Conservation (phyloP, 1,139 yeast genomes). For the Nadsonia starkeyi-henricii region DNA sequence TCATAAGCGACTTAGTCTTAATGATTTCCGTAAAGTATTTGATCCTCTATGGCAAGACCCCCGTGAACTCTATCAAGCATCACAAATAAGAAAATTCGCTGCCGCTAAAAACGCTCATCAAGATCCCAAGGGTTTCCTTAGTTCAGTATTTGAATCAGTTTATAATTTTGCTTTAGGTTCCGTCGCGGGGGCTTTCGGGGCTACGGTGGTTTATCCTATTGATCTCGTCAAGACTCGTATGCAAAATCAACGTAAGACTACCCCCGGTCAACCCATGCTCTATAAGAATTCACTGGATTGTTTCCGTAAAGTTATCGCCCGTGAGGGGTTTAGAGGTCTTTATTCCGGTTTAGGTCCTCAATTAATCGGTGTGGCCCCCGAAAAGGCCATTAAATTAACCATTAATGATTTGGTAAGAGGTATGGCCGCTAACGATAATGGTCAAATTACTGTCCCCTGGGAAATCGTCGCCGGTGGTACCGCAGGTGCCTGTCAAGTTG, state of each 20-base stretch:
- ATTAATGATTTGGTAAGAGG: conserved; percentile 83
- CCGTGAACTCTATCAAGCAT: conserved; percentile 21
- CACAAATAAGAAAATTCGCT: conserved; percentile 22
- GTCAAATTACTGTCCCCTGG: conserved; percentile 48
- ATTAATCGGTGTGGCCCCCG: conserved; percentile 94
- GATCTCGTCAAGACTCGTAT: conserved; percentile 92
- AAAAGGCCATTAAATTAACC: conserved; percentile 91
- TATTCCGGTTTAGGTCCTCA: conserved; percentile 93
- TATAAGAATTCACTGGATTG: conserved; percentile 82
- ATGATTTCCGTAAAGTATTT: conserved; percentile 29
- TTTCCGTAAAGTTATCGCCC: conserved; percentile 56
- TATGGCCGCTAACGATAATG: conserved; percentile 43
- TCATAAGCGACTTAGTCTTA: conserved; percentile 23
- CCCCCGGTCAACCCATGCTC: conserved; percentile 35
- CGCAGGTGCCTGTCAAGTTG: conserved; percentile 95
- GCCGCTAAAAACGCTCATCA: conserved; percentile 30
- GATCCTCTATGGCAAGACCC: conserved; percentile 33
- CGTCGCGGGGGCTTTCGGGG: conserved; percentile 95
- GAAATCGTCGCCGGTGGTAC: conserved; percentile 82
- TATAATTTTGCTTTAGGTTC: conserved; percentile 87
- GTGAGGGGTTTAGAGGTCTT: conserved; percentile 79
- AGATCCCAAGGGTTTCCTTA: conserved; percentile 26
- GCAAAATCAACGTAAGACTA: conserved; percentile 79
- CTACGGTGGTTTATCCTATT: conserved; percentile 94
- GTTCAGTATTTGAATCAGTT: conserved; percentile 59